Conservation (phyloP, 306 rosid genomes). For the Prinsepia uniflora region DNA sequence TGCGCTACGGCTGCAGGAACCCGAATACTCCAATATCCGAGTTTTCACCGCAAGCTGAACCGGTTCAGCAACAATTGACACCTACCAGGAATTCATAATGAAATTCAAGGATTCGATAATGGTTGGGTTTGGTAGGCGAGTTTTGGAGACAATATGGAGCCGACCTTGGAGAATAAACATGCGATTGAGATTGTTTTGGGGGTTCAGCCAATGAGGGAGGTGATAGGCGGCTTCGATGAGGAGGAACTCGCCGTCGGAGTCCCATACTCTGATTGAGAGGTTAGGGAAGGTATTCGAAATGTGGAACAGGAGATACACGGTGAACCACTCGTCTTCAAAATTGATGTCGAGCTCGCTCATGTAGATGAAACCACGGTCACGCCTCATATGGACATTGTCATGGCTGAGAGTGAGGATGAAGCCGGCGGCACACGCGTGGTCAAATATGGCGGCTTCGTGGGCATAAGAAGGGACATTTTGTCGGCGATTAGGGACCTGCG, state of each 20-base stretch:
- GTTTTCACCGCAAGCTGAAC: constrained; percentile 52
- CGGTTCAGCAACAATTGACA: constrained; percentile 53
- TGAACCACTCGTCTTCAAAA: constrained; percentile 91
- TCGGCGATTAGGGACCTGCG: too few species aligned
- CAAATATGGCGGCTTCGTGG: too few species aligned
- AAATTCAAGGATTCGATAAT: constrained; percentile 56
- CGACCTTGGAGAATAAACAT: constrained; percentile 60
- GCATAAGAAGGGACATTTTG: too few species aligned
- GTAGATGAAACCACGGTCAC: too few species aligned
- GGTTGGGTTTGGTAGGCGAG: constrained; percentile 39
- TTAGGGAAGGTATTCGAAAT: constrained; percentile 50
- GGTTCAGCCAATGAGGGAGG: constrained; percentile 94
- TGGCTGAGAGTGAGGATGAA: too few species aligned
- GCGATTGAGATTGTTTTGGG: constrained; percentile 63
- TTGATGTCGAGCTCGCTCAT: constrained; percentile 74
- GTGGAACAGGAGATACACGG: constrained; percentile 78
- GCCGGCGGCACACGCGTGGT: too few species aligned
- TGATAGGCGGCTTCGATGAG: constrained; percentile 94
- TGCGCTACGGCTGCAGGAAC: constrained; percentile 69
- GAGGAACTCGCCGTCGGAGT: constrained; percentile 88
- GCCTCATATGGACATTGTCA: too few species aligned
- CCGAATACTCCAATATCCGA: constrained; percentile 70
- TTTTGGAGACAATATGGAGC: constrained; percentile 56
- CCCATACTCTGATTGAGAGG: constrained; percentile 77
- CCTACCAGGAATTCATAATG: constrained; percentile 22